Base-by-base conservation (phyloP, 352 stramenopile genomes). In the Phytophthora crassamura region DNA sequence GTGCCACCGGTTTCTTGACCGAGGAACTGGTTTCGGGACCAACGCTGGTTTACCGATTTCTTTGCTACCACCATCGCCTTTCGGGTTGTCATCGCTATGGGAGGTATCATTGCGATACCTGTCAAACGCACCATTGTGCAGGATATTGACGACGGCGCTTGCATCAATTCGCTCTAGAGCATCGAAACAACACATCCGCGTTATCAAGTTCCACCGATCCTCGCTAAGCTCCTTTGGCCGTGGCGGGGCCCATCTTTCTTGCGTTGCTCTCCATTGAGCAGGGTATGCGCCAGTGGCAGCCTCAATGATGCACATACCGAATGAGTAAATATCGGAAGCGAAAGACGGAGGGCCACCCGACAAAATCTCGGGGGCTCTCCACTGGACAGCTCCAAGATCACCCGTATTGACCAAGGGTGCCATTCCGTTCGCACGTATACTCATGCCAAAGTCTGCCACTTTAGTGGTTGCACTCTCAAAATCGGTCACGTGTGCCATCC, bases 1-100 rank as follows among this genome's bases (percentile, higher is more conserved):
- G 16, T 58, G 16, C 60, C 66, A 74, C 4, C 66, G 53, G 20
- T 69, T 66, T 38, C n/a, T n/a, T n/a, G n/a, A n/a, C n/a, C n/a
- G n/a, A n/a, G 20, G n/a, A 25, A 25, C 22, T 4, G 22, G 22
- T 25, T 1, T 25, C n/a, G n/a, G n/a, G n/a, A n/a, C n/a, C 22
- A 25, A 25, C 22, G 3, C 22, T 25, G 22, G 2, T 4, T 25
- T 25, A 3, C 3, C 22, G 22, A 25, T 25, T 25, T 3, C 22
- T 25, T 25, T 25, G 22, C 22, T 3, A 25, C 22, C 2, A 25
- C 2, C 3, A 25, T 25, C 22, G 22, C 1, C 22, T 1, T 25
- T 3, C 3, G 22, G 22, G 22, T 3, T 25, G 22, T 25, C 22
- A 25, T 3, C 22, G 3, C 22, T 25, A 25, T 4, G 1, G 3